A percentile compares a stretch with the other conserved stretches of the same genome.
Conservation (phyloP, 2,329 filamentous ascomycete genomes). For the Chaetothyriales sp. region DNA sequence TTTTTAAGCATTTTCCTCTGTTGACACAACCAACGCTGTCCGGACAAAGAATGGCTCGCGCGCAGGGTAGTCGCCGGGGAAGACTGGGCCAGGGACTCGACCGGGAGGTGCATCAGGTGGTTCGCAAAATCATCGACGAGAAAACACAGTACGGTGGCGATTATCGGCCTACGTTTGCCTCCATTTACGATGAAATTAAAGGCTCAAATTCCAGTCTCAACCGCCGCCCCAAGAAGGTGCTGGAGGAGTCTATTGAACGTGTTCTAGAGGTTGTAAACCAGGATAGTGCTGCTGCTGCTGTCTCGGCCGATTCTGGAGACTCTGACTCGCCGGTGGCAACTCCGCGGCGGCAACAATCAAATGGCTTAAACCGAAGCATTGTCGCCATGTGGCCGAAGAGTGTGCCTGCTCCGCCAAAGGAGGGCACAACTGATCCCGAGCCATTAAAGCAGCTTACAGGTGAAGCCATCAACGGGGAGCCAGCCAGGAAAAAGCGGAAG, state of each 20-base stretch:
- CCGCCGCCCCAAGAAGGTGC: constrained; percentile 60
- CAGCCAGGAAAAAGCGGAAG: constrained; percentile 51
- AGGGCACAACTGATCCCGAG: background rate
- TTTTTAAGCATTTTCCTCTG: background rate
- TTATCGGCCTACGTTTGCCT: constrained; percentile 37
- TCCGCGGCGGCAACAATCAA: constrained; percentile 25
- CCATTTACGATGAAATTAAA: constrained; percentile 66
- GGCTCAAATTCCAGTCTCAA: constrained; percentile 75
- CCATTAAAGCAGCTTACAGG: background rate
- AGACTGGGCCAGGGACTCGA: background rate
- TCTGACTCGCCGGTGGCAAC: constrained; percentile 24
- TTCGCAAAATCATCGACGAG: constrained; percentile 60
- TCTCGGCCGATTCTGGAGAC: constrained; percentile 32
- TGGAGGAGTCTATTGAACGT: constrained; percentile 75
- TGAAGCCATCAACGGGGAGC: constrained; percentile 36
- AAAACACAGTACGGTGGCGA: constrained; percentile 37
- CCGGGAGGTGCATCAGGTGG: constrained; percentile 54
- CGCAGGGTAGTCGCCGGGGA: background rate
- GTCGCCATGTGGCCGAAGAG: constrained; percentile 40
- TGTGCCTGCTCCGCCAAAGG: constrained; percentile 7
- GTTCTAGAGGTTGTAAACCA: constrained; percentile 58
- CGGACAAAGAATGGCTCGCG: background rate
- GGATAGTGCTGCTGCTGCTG: constrained; percentile 40
- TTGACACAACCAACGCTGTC: too few relatives aligned
- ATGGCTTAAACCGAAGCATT: constrained; percentile 52